Percentiles rank a stretch among this genome's conserved stretches.
Evolutionary conservation across 2,329 filamentous ascomycete genomes (phyloP).

Genomic region (Aspergillus ibericus): DNA sequence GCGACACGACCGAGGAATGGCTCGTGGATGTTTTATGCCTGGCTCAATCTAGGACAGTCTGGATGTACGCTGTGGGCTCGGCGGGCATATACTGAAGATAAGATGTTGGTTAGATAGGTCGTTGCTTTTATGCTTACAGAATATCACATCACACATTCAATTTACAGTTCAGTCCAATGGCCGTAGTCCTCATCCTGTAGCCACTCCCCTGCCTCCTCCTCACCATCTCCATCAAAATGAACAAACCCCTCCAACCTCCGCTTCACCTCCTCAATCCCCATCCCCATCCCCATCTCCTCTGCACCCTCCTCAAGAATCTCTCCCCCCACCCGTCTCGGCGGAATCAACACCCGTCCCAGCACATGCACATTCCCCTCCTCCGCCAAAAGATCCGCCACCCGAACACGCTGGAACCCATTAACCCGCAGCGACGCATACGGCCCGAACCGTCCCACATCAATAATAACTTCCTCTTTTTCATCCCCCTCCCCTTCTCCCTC

Average conservation of each 20-base stretch:
- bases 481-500: conserved; percentile 60
- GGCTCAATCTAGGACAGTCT: no score
- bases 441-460: conserved; percentile 70
- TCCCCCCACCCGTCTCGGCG: conserved; percentile 57
- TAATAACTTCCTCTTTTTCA: conserved; percentile 52
- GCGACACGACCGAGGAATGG: no score
- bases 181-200: background rate
- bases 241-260: conserved; percentile 19
- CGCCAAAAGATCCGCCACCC: conserved; percentile 68
- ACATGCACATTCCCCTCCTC: conserved; percentile 83
- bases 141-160: background rate
- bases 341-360: conserved; percentile 70
- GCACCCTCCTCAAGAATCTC: background rate
- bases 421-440: conserved; percentile 70
- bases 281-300: conserved; percentile 6
- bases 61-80: no score
- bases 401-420: conserved; percentile 69
- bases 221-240: conserved; percentile 7
- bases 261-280: conserved; percentile 24
- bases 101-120: background rate
- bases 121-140: background rate
- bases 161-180: conserved; percentile 9
- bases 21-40: no score
- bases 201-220: background rate
- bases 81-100: background rate